Percentiles rank a stretch among this genome's conserved stretches.
These are phyloP conservation scores for Musa acuminata DNA, from an alignment of 176 grass and related monocot genomes.

Conservation along the genomic window DNA sequence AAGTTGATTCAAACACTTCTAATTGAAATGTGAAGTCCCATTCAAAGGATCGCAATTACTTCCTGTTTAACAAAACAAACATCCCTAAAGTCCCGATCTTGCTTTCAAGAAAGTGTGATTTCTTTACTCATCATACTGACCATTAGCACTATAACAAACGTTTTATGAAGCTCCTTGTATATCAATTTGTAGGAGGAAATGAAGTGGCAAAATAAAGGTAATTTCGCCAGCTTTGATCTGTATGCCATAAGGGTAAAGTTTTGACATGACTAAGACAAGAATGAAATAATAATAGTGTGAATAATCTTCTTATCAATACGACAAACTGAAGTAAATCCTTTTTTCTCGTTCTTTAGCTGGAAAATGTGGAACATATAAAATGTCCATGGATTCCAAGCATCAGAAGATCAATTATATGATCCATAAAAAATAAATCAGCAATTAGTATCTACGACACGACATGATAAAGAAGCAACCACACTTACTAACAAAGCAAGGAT, in stretches of 20 bases:
- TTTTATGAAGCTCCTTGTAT: too few relatives aligned
- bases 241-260: not conserved
- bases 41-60: too few relatives aligned
- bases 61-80: too few relatives aligned
- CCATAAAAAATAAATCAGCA: constrained; percentile 13
- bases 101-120: too few relatives aligned
- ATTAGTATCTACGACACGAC: constrained; percentile 3
- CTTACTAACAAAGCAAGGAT: constrained; percentile 68
- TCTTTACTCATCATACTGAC: too few relatives aligned
- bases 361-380: not conserved
- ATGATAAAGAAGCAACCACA: not conserved
- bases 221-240: too few relatives aligned
- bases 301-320: not conserved
- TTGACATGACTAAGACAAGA: not conserved
- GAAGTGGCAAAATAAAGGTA: too few relatives aligned
- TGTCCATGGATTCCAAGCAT: not conserved
- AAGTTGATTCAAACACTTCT: too few relatives aligned
- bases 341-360: not conserved
- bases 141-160: too few relatives aligned
- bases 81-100: too few relatives aligned
- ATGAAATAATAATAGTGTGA: not conserved
- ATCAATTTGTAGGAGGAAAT: too few relatives aligned
- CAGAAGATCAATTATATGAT: not conserved
- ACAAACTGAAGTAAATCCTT: not conserved
- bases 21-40: too few relatives aligned